These are phyloP conservation scores for Neofusicoccum cordaticola DNA, from an alignment of 2,329 filamentous ascomycete genomes.

Conservation along the genomic window DNA sequence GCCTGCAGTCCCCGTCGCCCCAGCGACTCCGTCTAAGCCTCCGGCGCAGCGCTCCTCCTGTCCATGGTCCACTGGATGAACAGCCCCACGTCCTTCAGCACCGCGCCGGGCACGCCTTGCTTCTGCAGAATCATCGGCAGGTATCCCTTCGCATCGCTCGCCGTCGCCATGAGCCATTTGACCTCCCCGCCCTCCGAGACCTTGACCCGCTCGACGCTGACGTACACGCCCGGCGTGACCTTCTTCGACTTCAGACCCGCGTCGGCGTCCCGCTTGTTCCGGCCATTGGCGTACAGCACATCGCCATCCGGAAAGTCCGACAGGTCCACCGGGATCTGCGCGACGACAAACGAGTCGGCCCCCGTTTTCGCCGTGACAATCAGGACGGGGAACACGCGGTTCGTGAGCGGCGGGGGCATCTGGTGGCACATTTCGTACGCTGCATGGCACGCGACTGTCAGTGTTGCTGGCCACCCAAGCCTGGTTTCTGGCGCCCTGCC, in stretches of 20 bases:
- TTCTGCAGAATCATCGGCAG: constrained; percentile 67
- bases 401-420: constrained; percentile 58
- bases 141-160: constrained; percentile 66
- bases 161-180: constrained; percentile 77
- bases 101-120: constrained; percentile 57
- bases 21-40: too few relatives aligned
- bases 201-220: constrained; percentile 62
- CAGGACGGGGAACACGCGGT: constrained; percentile 65
- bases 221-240: constrained; percentile 60
- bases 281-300: constrained; percentile 29
- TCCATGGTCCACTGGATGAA: constrained; percentile 58
- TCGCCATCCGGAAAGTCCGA: constrained; percentile 28
- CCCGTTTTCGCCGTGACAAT: constrained; percentile 51
- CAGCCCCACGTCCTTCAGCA: constrained; percentile 69
- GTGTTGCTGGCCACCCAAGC: background rate
- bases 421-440: constrained; percentile 66
- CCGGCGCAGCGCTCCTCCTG: background rate
- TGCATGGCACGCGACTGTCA: background rate
- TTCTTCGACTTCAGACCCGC: constrained; percentile 31
- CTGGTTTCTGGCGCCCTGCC: too few relatives aligned
- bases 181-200: constrained; percentile 35
- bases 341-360: constrained; percentile 28
- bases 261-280: constrained; percentile 18
- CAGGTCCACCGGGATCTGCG: constrained; percentile 38
- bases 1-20: too few relatives aligned